Conservation (phyloP, 2,329 filamentous ascomycete genomes). For the Fusarium coicis region DNA sequence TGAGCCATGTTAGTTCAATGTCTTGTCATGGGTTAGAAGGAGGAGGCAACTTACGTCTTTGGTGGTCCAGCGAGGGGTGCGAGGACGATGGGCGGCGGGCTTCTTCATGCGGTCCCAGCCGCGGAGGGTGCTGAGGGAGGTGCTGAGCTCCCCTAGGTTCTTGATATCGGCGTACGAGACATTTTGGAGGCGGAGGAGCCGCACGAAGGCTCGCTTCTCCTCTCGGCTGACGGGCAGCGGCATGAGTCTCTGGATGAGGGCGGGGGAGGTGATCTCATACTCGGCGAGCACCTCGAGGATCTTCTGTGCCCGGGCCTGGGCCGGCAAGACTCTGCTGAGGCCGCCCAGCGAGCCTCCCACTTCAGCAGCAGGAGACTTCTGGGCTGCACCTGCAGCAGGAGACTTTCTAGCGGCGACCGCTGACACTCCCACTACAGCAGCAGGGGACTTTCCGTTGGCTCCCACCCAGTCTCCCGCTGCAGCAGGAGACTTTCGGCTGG, state of each 20-base stretch:
- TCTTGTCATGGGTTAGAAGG: not conserved
- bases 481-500: not conserved
- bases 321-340: not conserved
- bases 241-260: not conserved
- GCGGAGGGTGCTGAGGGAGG: not conserved
- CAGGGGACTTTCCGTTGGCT: too few species aligned
- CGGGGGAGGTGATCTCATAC: not conserved
- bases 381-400: not conserved
- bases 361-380: not conserved
- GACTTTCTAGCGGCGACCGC: not conserved
- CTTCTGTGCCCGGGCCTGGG: not conserved
- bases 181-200: not conserved
- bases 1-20: not conserved
- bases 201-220: not conserved
- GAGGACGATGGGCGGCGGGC: not conserved
- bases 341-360: not conserved
- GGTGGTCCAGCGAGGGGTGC: not conserved
- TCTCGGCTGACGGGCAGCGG: not conserved
- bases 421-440: too few species aligned
- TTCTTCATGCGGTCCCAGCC: not conserved
- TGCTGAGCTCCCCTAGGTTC: not conserved
- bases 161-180: not conserved
- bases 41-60: not conserved
- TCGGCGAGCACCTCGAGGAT: not conserved
- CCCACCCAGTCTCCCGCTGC: not conserved